Base-by-base conservation (phyloP, 2,329 filamentous ascomycete genomes). In the Neofusicoccum laricinum region DNA sequence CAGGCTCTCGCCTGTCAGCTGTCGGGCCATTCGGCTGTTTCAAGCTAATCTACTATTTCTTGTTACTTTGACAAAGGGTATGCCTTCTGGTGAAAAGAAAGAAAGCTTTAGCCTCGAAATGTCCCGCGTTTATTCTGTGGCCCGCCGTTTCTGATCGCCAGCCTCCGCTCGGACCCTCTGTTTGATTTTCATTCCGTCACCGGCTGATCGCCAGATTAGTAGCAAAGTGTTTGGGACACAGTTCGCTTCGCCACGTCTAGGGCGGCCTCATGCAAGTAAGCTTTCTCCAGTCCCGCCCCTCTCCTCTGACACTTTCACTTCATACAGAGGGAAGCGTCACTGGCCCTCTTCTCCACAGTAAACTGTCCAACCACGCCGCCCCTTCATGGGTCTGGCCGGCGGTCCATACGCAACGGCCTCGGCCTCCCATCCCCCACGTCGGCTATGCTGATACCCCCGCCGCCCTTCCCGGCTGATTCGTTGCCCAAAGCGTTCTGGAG, bases 241-340 rank as follows among this genome's bases (percentile, higher is more conserved):
- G 12, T 21, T n/a, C 30, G 38, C 41, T 21, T 15, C 14, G 55
- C 55, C 25, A 46, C 41, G 12, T 17, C 21, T 6, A 11, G 55
- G 40, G 53, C 40, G 55, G 40, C 55, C 41, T 46, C 55, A 59
- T 59, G 55, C 55, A 32, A 15, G 55, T 59, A 34, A 59, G 55
- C 40, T 10, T 17, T 51, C n/a, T 8, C 41, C 17, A 10, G n/a
- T 46, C 41, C 30, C 38, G 38, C 38, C 40, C 34, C 30, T 32
- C n/a, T n/a, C 15, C 12, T 46, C 12, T 30, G 11, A 59, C 25
- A 14, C 40, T 38, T 25, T 46, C n/a, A 58, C 25, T 15, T 19
- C 46, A 41, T 40, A 41, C 49, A 57, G 12, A 30, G 15, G 32
- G 12, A 15, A 15, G n/a, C 17, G 41, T 19, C 21, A 58, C 38